phyloP scores from a whole-genome alignment of 1,284 basidiomycete species.

The Trichosporon asahii region DNA sequence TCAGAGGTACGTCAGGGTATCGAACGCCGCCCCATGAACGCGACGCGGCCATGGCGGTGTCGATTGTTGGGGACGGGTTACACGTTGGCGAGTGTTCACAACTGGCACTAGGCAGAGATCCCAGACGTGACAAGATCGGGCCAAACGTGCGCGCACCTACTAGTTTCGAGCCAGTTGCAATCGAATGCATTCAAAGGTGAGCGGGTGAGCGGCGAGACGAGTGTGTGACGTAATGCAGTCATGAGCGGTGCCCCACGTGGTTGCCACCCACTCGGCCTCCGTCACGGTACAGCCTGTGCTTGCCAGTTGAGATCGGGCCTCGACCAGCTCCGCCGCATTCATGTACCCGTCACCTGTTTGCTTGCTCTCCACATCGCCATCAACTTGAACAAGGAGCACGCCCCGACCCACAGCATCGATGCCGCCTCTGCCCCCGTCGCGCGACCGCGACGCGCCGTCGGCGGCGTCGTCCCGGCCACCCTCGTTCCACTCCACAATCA shows the following conservation, averaged over 20 bases:
- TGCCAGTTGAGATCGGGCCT: not conserved
- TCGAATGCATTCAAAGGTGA: not conserved
- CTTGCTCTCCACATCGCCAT: not conserved
- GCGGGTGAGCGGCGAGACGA: not conserved
- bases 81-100: not conserved
- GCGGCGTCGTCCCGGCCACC: conserved; percentile 10
- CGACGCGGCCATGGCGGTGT: not conserved
- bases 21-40: not conserved
- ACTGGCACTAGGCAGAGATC: not conserved
- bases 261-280: conserved; percentile 1
- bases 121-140: not conserved
- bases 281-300: conserved; percentile 1
- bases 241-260: conserved; percentile 8
- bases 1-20: not conserved
- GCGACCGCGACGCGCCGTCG: not conserved
- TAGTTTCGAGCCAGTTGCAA: not conserved
- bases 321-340: not conserved
- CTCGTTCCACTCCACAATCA: conserved; percentile 8
- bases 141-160: not conserved
- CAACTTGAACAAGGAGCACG: not conserved
- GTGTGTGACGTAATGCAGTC: conserved; percentile 2
- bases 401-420: not conserved
- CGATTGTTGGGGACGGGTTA: not conserved
- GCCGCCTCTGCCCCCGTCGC: not conserved
- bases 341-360: not conserved